Percentiles rank a stretch among this genome's conserved stretches.
These are phyloP conservation scores for Globisporangium splendens DNA, from an alignment of 352 stramenopile genomes.

Conservation along the genomic window DNA sequence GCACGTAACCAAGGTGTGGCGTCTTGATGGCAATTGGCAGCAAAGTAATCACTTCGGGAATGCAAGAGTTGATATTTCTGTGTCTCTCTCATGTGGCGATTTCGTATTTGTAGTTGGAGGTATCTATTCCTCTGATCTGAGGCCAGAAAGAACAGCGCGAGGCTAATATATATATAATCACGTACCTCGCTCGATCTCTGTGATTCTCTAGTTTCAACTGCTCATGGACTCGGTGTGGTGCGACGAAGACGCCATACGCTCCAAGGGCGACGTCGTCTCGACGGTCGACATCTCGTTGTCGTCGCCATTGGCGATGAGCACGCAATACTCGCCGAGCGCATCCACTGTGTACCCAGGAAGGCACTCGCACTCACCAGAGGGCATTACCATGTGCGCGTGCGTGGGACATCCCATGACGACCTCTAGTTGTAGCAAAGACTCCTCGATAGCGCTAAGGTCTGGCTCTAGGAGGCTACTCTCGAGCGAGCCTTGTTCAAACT, in stretches of 20 bases:
- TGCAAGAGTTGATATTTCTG: too few relatives aligned
- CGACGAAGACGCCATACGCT: not conserved
- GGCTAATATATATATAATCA: too few relatives aligned
- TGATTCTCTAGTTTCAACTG: not conserved
- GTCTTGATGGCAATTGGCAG: too few relatives aligned
- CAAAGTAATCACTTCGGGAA: too few relatives aligned
- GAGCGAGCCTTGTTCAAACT: too few relatives aligned
- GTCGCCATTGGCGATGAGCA: conserved; percentile 13
- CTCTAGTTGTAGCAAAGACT: not conserved
- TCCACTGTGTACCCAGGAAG: conserved; percentile 34
- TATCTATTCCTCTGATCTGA: not conserved
- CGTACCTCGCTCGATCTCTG: too few relatives aligned
- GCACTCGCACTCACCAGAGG: conserved; percentile 42
- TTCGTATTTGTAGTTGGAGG: conserved; percentile 3
- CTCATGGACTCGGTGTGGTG: conserved; percentile 4
- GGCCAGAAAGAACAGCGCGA: too few relatives aligned
- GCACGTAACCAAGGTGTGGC: too few relatives aligned
- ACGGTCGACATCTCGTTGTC: not conserved
- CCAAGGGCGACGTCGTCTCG: not conserved
- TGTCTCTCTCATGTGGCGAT: too few relatives aligned
- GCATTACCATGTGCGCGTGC: conserved; percentile 22
- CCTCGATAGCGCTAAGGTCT: too few relatives aligned
- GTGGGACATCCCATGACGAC: conserved; percentile 23
- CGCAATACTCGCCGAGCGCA: conserved; percentile 21
- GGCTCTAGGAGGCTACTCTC: too few relatives aligned